A percentile compares a stretch with the other conserved stretches of the same genome.
Evolutionary conservation across 371 early-diverging fungal genomes (phyloP).

Genomic region (Ordospora colligata): DNA sequence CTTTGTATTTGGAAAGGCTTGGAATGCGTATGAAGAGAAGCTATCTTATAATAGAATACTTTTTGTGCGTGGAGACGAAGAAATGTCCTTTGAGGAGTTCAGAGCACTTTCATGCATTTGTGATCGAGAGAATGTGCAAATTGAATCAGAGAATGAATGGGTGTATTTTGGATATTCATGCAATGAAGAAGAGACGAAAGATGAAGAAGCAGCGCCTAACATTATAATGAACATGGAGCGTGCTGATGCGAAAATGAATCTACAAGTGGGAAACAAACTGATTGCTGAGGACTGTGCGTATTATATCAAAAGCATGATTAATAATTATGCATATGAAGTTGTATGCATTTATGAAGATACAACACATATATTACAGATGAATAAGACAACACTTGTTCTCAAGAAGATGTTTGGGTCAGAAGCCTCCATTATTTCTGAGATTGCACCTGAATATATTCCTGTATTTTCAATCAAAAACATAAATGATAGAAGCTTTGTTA

Average conservation of each 20-base stretch:
- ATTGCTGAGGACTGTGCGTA: neutral
- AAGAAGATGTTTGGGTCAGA: neutral
- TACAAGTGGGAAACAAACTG: neutral
- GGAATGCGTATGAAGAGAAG: slow-evolving; percentile 21
- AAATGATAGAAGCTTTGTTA: neutral
- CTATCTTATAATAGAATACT: neutral
- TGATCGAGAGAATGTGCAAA: neutral
- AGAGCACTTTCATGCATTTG: neutral
- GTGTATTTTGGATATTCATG: neutral
- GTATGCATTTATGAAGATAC: neutral
- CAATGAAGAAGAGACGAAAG: neutral
- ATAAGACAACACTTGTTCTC: neutral
- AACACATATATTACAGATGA: neutral
- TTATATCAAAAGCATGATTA: neutral
- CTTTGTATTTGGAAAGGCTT: slow-evolving; percentile 28
- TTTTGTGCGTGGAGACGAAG: neutral
- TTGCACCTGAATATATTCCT: neutral
- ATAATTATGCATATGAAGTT: neutral
- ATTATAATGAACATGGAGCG: neutral
- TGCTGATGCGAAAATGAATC: neutral
- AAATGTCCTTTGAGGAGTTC: slow-evolving; percentile 22
- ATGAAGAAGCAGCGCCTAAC: neutral
- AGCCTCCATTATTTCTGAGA: neutral
- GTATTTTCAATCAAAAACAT: neutral
- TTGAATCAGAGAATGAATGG: no score